phyloP scores from a whole-genome alignment of 2,329 filamentous ascomycete genomes.

The Claviceps sp. region DNA sequence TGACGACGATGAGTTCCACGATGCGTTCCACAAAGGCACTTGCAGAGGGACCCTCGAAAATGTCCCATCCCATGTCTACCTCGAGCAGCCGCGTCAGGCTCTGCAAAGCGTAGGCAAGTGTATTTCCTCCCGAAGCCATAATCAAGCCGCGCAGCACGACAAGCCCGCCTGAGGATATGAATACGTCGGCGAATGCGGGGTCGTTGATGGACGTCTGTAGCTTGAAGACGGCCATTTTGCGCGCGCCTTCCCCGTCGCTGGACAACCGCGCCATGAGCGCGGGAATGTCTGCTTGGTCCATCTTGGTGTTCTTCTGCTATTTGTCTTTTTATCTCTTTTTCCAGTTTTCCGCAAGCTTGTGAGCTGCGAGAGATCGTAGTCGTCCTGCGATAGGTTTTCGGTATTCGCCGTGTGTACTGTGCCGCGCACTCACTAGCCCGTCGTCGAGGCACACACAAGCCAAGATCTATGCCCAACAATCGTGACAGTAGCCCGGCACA shows the following conservation, averaged over 20 bases:
- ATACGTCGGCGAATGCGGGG: slow-evolving; percentile 89
- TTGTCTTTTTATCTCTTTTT: too few relatives aligned
- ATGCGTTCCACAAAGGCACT: slow-evolving; percentile 61
- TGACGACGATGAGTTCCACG: slow-evolving; percentile 85
- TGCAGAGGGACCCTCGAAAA: slow-evolving; percentile 50
- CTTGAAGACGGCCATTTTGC: slow-evolving; percentile 99
- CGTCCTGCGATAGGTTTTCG: neutral
- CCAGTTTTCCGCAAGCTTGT: slow-evolving; percentile 1
- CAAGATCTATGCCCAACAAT: neutral
- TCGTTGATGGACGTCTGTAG: slow-evolving; percentile 91
- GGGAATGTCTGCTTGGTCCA: slow-evolving; percentile 57
- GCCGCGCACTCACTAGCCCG: neutral
- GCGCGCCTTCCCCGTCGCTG: slow-evolving; percentile 72
- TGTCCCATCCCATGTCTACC: slow-evolving; percentile 96
- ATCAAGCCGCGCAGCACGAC: slow-evolving; percentile 70
- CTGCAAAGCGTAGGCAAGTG: slow-evolving; percentile 85
- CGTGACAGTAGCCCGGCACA: too few relatives aligned
- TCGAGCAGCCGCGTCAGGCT: slow-evolving; percentile 79
- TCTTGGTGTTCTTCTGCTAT: slow-evolving; percentile 12
- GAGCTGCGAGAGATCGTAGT: neutral
- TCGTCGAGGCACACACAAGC: neutral
- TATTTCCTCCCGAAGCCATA: slow-evolving; percentile 79
- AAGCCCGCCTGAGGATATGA: slow-evolving; percentile 81
- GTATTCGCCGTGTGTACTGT: neutral
- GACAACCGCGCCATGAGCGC: slow-evolving; percentile 49